phyloP scores from a whole-genome alignment of 768 basidiomycete genomes.

The Lactarius vividus region DNA sequence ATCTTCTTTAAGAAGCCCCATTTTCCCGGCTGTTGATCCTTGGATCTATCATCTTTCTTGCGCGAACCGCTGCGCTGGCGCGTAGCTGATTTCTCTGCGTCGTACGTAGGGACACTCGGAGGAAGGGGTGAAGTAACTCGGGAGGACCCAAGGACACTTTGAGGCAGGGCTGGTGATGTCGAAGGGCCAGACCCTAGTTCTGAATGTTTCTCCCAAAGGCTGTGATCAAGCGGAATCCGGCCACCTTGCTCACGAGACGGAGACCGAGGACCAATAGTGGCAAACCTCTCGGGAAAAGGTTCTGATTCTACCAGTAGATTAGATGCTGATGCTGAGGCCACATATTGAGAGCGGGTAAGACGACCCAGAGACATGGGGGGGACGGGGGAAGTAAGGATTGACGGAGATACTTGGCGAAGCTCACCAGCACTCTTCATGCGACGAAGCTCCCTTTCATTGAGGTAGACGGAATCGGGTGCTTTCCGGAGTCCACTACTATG shows the following conservation, averaged over 20 bases:
- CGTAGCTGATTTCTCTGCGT: conserved; percentile 2
- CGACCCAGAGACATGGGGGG: conserved; percentile 39
- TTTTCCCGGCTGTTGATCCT: conserved; percentile 62
- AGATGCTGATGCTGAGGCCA: conserved; percentile 66
- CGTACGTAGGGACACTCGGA: conserved; percentile 7
- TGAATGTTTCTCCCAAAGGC: conserved; percentile 45
- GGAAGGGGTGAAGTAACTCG: not conserved
- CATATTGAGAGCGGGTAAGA: conserved; percentile 47
- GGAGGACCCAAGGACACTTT: conserved; percentile 1
- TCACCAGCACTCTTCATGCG: conserved; percentile 86
- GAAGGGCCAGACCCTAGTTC: not conserved
- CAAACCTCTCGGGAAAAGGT: conserved; percentile 55
- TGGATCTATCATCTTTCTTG: conserved; percentile 27
- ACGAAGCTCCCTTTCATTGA: conserved; percentile 31
- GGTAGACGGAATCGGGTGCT: conserved; percentile 43
- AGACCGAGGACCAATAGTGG: conserved; percentile 59
- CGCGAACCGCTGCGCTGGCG: conserved; percentile 27
- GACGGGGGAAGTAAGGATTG: conserved; percentile 27
- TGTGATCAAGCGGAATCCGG: conserved; percentile 42
- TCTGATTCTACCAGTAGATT: conserved; percentile 52
- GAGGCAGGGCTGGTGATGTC: not conserved
- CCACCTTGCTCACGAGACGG: conserved; percentile 38
- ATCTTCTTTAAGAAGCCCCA: conserved; percentile 99
- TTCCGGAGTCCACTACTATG: conserved; percentile 11
- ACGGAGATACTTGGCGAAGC: conserved; percentile 50